A percentile compares a stretch with the other conserved stretches of the same genome.
Conservation (phyloP, 2,329 filamentous ascomycete species). For the Apiospora kogelbergensis region DNA sequence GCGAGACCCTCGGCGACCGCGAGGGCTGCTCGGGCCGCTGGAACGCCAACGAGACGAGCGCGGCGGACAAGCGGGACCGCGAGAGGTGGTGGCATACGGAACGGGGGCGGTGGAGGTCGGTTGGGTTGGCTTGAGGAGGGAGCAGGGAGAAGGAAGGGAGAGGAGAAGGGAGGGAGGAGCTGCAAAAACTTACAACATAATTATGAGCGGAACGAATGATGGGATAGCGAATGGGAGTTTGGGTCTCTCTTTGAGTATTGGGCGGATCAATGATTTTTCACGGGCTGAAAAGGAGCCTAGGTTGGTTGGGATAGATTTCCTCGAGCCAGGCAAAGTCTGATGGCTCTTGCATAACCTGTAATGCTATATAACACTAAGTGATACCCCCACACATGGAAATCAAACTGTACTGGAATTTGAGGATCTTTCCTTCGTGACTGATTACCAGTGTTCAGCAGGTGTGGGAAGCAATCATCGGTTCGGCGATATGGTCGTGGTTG, state of each 20-base stretch:
- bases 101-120: constrained; percentile 41
- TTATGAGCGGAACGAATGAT: not conserved
- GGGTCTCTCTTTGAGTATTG: not conserved
- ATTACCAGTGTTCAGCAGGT: too few species aligned
- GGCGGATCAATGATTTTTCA: not conserved
- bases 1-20: constrained; percentile 40
- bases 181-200: not conserved
- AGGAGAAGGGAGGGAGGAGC: too few species aligned
- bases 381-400: not conserved
- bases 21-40: constrained; percentile 48
- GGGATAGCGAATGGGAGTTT: not conserved
- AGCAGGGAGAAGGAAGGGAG: not conserved
- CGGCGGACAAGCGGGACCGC: constrained; percentile 46
- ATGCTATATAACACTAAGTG: not conserved
- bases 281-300: not conserved
- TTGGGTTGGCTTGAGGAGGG: not conserved
- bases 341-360: not conserved
- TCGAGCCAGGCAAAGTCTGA: not conserved
- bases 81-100: constrained; percentile 53
- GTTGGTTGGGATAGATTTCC: not conserved
- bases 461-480: not conserved
- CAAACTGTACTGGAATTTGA: not conserved
- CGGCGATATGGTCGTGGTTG: not conserved
- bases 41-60: constrained; percentile 39
- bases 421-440: not conserved